Base-by-base conservation (phyloP, 1,284 basidiomycete genomes). In the Ceratobasidium sp. region DNA sequence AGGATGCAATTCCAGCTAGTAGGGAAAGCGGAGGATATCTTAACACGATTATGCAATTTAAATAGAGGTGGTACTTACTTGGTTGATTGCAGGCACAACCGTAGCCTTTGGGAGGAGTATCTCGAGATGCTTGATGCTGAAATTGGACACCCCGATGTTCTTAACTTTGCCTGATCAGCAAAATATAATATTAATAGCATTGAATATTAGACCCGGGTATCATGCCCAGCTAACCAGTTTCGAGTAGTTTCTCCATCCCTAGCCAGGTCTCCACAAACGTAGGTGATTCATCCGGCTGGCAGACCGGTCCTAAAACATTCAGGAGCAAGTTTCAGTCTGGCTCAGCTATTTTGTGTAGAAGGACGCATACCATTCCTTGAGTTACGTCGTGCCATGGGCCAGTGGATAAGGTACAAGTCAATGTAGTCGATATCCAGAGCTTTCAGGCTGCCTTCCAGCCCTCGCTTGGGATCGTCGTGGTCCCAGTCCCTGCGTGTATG, bases 401-500 rank as follows among this genome's bases (percentile, higher is more conserved):
- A 90, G 80, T 91, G 90, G 79, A 92, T 85, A 23, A 93, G 83
- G 80, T 89, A 92, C 26, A 92, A 80, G 78, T 93, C 90, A 67
- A 93, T 84, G 80, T 92, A 92, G 28, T 85, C 87, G 47, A 87
- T 75, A 41, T 84, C 84, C 14, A 93, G 84, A 76, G 85, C 84
- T 69, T 84, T 80, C 28, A 93, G 82, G 11, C 87, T 88, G 61
- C 83, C 79, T 73, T 88, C 85, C 74, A 91, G 82, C 85, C 77
- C 87, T 82, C 69, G 82, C 80, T 18, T 30, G 28, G 87, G 86
- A 75, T 81, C 78, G 76, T 85, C 83, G 79, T 87, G 87, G 58
- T 80, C 52, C 2, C 80, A 80, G 75, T 78, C 66, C 8, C 78
- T 78, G 76, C 75, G n/a, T n/a, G n/a, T n/a, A n/a, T n/a, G n/a